Conservation (phyloP, 257 asterid species). For the Plantago ovata region DNA sequence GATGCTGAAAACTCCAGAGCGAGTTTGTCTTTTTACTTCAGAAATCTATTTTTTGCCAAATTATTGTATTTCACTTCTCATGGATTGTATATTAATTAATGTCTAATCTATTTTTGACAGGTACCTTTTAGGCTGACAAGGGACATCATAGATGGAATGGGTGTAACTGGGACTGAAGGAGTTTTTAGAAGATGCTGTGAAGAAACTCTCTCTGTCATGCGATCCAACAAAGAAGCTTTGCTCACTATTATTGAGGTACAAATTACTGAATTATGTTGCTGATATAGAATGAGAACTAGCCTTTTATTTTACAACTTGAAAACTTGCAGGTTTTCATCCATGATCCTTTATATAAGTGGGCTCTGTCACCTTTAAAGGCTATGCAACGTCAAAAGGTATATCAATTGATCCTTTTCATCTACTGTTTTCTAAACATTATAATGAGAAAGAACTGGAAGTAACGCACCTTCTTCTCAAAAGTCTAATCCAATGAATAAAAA, state of each 20-base stretch:
- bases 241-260: constrained; percentile 91
- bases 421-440: background rate
- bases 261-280: constrained; percentile 4
- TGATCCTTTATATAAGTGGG: constrained; percentile 97
- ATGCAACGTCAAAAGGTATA: constrained; percentile 95
- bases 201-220: constrained; percentile 94
- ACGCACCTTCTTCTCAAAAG: background rate
- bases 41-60: constrained; percentile 18
- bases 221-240: constrained; percentile 92
- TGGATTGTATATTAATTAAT: constrained; percentile 14
- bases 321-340: constrained; percentile 88
- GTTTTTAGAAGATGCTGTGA: constrained; percentile 94
- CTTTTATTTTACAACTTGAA: constrained; percentile 15
- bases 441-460: background rate
- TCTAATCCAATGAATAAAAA: constrained; percentile 5
- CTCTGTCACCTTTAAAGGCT: constrained; percentile 94
- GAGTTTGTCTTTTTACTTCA: constrained; percentile 41
- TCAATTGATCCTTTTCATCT: background rate
- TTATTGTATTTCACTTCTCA: constrained; percentile 8
- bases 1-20: constrained; percentile 98
- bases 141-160: constrained; percentile 97
- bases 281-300: constrained; percentile 13
- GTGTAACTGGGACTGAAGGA: constrained; percentile 97
- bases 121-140: constrained; percentile 93
- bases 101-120: constrained; percentile 31